These are phyloP conservation scores for Theileria luwenshuni DNA, from an alignment of 169 alveolate genomes.

Conservation along the genomic window DNA sequence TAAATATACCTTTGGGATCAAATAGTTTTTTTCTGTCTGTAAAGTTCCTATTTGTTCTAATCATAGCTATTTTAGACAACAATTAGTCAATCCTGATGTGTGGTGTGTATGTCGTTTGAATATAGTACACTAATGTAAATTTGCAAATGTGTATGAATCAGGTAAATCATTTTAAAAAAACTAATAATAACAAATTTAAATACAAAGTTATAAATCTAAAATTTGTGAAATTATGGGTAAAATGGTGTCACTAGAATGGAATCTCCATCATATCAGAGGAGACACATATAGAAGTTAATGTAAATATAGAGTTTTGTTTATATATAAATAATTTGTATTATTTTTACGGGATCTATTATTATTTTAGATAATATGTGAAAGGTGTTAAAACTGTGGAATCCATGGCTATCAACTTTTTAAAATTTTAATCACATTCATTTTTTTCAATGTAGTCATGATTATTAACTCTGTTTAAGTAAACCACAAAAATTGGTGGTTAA, in stretches of 20 bases:
- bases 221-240: neutral
- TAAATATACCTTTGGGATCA: slow-evolving; percentile 21
- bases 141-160: slow-evolving; percentile 23
- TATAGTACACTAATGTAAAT: neutral
- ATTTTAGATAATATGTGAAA: too few relatives aligned
- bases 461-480: too few relatives aligned
- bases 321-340: slow-evolving; percentile 13
- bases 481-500: too few relatives aligned
- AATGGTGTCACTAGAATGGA: slow-evolving; percentile 2
- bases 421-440: too few relatives aligned
- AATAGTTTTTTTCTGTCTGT: slow-evolving; percentile 10
- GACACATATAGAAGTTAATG: slow-evolving; percentile 1
- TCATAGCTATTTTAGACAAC: neutral
- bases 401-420: too few relatives aligned
- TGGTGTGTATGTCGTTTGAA: slow-evolving; percentile 10
- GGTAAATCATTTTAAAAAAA: neutral
- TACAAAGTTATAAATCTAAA: neutral
- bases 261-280: slow-evolving; percentile 8
- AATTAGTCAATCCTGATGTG: neutral
- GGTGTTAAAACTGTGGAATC: slow-evolving; percentile 16
- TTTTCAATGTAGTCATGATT: too few relatives aligned
- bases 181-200: neutral
- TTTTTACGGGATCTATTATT: neutral
- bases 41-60: neutral
- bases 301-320: neutral